These are phyloP conservation scores for Fusarium buxicola DNA, from an alignment of 2,329 filamentous ascomycete species.

Conservation along the genomic window DNA sequence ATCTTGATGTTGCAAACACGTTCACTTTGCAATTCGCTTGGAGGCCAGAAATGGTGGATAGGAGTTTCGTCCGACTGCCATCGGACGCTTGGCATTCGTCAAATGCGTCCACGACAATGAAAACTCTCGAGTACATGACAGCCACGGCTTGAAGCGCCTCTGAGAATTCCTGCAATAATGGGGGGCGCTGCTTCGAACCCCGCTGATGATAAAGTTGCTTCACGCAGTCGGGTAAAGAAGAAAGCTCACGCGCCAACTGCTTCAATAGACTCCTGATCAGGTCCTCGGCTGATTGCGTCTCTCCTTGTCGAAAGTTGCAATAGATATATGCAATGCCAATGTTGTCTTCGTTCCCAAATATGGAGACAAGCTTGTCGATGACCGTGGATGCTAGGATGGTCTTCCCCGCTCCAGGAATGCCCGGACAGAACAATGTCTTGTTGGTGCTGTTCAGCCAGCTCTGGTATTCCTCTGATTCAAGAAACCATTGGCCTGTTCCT, in stretches of 20 bases:
- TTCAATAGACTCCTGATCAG: background rate
- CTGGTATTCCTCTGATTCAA: background rate
- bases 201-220: background rate
- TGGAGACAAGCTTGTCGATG: background rate
- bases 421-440: background rate
- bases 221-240: background rate
- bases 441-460: background rate
- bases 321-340: slow-evolving; percentile 3
- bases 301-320: background rate
- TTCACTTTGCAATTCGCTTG: background rate
- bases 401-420: slow-evolving; percentile 12
- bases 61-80: background rate
- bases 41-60: slow-evolving; percentile 3
- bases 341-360: background rate
- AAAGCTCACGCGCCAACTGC: background rate
- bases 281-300: background rate
- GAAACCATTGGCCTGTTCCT: slow-evolving; percentile 6
- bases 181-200: background rate
- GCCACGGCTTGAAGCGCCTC: background rate
- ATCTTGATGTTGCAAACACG: slow-evolving; percentile 42
- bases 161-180: background rate
- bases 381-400: background rate
- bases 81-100: background rate
- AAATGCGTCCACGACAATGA: slow-evolving; percentile 1
- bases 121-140: background rate